A percentile compares a stretch with the other conserved stretches of the same genome.
These are phyloP conservation scores for Botrytis porri DNA, from an alignment of 2,329 filamentous ascomycete species.

Conservation along the genomic window DNA sequence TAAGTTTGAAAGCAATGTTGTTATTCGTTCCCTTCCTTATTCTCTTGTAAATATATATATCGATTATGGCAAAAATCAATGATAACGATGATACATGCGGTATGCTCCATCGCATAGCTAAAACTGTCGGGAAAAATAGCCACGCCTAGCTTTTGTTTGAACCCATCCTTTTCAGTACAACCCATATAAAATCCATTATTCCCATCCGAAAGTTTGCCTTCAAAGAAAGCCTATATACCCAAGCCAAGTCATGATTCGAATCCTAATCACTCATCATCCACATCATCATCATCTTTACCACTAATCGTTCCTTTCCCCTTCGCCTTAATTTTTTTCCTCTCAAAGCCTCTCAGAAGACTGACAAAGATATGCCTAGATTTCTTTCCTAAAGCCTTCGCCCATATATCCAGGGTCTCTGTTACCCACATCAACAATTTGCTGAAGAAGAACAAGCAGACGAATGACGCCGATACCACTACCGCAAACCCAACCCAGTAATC, in stretches of 20 bases:
- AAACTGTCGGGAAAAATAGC: background rate
- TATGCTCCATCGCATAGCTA: background rate
- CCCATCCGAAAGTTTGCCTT: background rate
- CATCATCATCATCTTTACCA: conserved; percentile 2
- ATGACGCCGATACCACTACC: conserved; percentile 58
- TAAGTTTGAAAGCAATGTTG: background rate
- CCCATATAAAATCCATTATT: background rate
- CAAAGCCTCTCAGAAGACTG: background rate
- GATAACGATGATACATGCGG: background rate
- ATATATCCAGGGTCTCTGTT: conserved; percentile 45
- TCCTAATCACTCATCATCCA: background rate
- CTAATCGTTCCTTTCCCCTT: background rate
- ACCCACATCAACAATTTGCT: conserved; percentile 46
- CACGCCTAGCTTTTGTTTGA: background rate
- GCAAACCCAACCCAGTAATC: conserved; percentile 69
- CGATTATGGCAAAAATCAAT: background rate
- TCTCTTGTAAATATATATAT: background rate
- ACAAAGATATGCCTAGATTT: conserved; percentile 15
- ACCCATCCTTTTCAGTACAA: background rate
- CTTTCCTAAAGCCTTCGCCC: conserved; percentile 24
- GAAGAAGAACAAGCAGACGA: conserved; percentile 56
- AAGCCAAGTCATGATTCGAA: background rate
- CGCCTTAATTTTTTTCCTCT: background rate
- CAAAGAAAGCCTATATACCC: background rate
- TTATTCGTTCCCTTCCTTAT: background rate